Evolutionary conservation across 2,329 filamentous ascomycete genomes (phyloP).

Genomic region (Fusarium solani-melongenae): DNA sequence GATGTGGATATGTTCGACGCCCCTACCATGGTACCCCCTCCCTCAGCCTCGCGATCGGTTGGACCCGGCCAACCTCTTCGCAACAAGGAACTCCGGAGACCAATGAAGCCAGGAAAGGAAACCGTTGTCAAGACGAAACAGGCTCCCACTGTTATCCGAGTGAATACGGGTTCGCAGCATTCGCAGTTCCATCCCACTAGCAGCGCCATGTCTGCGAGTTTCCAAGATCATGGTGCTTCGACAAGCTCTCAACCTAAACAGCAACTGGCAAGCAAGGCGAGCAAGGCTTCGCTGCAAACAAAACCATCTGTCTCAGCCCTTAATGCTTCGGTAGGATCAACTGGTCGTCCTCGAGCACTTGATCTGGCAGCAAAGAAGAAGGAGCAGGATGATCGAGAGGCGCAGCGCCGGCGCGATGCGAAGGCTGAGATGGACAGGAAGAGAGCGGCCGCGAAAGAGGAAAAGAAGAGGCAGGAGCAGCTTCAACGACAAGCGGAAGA

Average conservation of each 20-base stretch:
- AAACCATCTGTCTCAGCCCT: slow-evolving; percentile 69
- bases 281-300: slow-evolving; percentile 72
- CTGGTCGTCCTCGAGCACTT: slow-evolving; percentile 75
- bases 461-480: slow-evolving; percentile 70
- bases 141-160: slow-evolving; percentile 75
- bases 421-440: slow-evolving; percentile 86
- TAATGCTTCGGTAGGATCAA: slow-evolving; percentile 66
- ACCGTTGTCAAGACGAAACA: slow-evolving; percentile 69
- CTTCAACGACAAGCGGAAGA: slow-evolving; percentile 71
- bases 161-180: slow-evolving; percentile 74
- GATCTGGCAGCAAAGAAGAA: slow-evolving; percentile 83
- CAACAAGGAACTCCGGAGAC: slow-evolving; percentile 67
- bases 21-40: slow-evolving; percentile 67
- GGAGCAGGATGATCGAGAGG: slow-evolving; percentile 85
- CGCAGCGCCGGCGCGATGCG: slow-evolving; percentile 81
- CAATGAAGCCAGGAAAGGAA: slow-evolving; percentile 72
- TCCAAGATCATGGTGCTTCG: slow-evolving; percentile 58
- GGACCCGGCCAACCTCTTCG: slow-evolving; percentile 60
- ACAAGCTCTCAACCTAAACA: slow-evolving; percentile 52
- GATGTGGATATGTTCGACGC: slow-evolving; percentile 69
- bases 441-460: slow-evolving; percentile 73
- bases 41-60: slow-evolving; percentile 66
- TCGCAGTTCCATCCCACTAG: slow-evolving; percentile 70
- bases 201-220: slow-evolving; percentile 65
- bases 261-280: slow-evolving; percentile 71